Evolutionary conservation across 306 rosid species (phyloP).

Genomic region (Prunus mongolica): DNA sequence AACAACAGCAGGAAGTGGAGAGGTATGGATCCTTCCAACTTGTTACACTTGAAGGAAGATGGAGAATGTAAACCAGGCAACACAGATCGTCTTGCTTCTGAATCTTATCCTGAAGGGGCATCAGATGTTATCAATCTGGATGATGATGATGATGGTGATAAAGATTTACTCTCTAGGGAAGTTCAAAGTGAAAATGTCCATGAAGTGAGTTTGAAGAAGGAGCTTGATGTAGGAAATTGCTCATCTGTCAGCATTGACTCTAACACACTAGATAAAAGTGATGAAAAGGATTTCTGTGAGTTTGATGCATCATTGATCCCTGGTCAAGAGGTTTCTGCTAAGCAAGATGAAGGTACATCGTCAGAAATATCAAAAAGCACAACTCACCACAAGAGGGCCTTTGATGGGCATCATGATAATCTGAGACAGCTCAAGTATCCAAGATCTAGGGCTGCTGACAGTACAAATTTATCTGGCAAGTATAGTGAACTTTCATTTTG

Average conservation of each 20-base stretch:
- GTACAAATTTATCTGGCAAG: slow-evolving; percentile 61
- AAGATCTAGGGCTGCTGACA: slow-evolving; percentile 52
- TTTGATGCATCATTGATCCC: slow-evolving; percentile 36
- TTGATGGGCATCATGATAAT: slow-evolving; percentile 65
- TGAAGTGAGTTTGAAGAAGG: slow-evolving; percentile 38
- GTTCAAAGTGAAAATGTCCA: slow-evolving; percentile 33
- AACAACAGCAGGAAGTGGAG: slow-evolving; percentile 92
- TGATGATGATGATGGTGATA: slow-evolving; percentile 30
- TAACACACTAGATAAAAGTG: slow-evolving; percentile 30
- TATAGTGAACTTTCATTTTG: slow-evolving; percentile 69
- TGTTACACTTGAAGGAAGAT: slow-evolving; percentile 44
- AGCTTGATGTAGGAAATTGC: slow-evolving; percentile 44
- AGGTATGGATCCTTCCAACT: slow-evolving; percentile 53
- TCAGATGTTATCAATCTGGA: slow-evolving; percentile 29
- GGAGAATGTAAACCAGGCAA: slow-evolving; percentile 42
- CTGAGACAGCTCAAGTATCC: slow-evolving; percentile 85
- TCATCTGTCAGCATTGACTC: slow-evolving; percentile 29
- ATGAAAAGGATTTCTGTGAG: slow-evolving; percentile 37
- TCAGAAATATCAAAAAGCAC: slow-evolving; percentile 36
- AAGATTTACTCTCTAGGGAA: slow-evolving; percentile 36
- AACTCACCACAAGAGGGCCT: slow-evolving; percentile 69
- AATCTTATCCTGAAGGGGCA: slow-evolving; percentile 41
- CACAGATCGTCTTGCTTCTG: slow-evolving; percentile 37
- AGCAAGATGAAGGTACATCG: slow-evolving; percentile 46
- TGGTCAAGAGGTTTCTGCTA: slow-evolving; percentile 31